Percentiles rank a stretch among this genome's conserved stretches.
Evolutionary conservation across 768 basidiomycete genomes (phyloP).

Genomic region (Pulveroboletus frians): DNA sequence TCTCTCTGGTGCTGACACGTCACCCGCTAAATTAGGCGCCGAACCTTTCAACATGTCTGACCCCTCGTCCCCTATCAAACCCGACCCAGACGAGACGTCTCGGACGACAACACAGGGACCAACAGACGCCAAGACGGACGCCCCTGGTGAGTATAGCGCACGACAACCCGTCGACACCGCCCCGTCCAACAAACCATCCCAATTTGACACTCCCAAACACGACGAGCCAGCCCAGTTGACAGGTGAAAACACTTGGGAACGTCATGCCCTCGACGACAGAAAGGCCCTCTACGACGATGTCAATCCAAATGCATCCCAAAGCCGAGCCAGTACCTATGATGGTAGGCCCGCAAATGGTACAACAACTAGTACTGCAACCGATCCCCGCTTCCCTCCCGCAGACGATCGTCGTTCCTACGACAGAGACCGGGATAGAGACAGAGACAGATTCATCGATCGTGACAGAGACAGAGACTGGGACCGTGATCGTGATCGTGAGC

Average conservation of each 20-base stretch:
- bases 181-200: constrained; percentile 19
- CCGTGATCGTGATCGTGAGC: constrained; percentile 36
- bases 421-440: constrained; percentile 32
- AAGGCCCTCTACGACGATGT: constrained; percentile 26
- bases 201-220: constrained; percentile 26
- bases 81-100: constrained; percentile 8
- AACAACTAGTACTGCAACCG: background rate
- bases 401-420: constrained; percentile 33
- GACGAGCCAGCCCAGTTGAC: constrained; percentile 24
- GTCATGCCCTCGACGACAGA: constrained; percentile 28
- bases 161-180: constrained; percentile 20
- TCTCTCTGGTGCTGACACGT: constrained; percentile 24
- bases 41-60: constrained; percentile 13
- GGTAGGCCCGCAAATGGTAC: constrained; percentile 8
- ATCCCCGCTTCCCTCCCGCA: constrained; percentile 14
- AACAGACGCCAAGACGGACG: constrained; percentile 10
- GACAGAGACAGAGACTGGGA: constrained; percentile 32
- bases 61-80: constrained; percentile 4
- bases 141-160: constrained; percentile 28
- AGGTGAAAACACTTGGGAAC: constrained; percentile 27
- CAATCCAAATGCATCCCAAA: constrained; percentile 13
- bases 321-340: constrained; percentile 10
- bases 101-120: background rate
- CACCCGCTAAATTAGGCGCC: constrained; percentile 18
- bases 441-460: constrained; percentile 30